Base-by-base conservation (phyloP, 371 early-diverging fungal species). In the Sporodiniella umbellata region DNA sequence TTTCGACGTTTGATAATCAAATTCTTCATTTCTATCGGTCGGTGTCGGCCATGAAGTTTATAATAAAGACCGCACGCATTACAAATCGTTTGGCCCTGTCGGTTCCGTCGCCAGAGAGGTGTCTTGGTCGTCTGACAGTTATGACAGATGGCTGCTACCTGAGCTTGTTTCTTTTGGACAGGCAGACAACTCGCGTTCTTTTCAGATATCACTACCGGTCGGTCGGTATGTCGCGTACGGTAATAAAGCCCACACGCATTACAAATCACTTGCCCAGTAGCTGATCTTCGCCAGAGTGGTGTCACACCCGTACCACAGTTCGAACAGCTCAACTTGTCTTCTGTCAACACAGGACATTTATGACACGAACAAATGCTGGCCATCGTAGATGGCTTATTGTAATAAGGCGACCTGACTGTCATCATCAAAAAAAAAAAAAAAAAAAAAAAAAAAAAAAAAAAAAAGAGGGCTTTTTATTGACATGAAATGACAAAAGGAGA, bases 261-360 rank as follows among this genome's bases (percentile, higher is more conserved):
- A 69, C 96, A 95, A 54, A 94, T 83, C 39, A 81, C 78, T 51
- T 90, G 84, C 45, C 91, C 93, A 48, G 85, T 74, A 33, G 85
- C 82, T 51, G 87, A 88, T 60, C 94, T 75, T 56, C 98, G 66
- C 98, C 98, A 98, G 19, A 94, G 78, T 12, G 96, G 95, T 7
- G 97, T 97, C 24, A 80, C 70, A n/a, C 85, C 88, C 12, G 90
- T 91, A 17, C 82, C 80, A 79, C 96, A 96, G 71, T 96, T 94
- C 57, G 85, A 77, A 76, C 96, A 96, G n/a, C n/a, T n/a, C n/a
- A n/a, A n/a, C n/a, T n/a, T n/a, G n/a, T n/a, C n/a, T n/a, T n/a
- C n/a, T n/a, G n/a, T n/a, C n/a, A n/a, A n/a, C n/a, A n/a, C n/a
- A n/a, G 76, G 76, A 51, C 70, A 69, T 57, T 75, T 75, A 54